Percentiles rank a stretch among this genome's conserved stretches.
These are phyloP conservation scores for Fusarium napiforme DNA, from an alignment of 2,329 filamentous ascomycete genomes.

Conservation along the genomic window DNA sequence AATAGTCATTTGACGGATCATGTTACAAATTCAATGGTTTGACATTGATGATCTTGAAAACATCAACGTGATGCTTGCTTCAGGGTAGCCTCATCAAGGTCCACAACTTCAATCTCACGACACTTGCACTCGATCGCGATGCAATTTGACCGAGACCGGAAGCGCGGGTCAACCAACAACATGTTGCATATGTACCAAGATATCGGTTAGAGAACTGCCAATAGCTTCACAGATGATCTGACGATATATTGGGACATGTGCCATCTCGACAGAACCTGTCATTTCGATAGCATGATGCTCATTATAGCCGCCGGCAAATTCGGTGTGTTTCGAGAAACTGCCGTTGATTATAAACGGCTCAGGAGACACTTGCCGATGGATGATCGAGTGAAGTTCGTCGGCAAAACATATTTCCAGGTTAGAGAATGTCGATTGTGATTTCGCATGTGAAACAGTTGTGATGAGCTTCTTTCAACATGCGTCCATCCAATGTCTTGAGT, in stretches of 20 bases:
- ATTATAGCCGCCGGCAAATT: slow-evolving; percentile 13
- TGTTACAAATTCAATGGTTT: neutral
- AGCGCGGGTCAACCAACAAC: neutral
- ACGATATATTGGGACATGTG: neutral
- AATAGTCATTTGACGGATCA: neutral
- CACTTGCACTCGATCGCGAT: neutral
- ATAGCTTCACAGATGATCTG: slow-evolving; percentile 27
- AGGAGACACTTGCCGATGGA: neutral
- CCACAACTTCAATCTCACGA: neutral
- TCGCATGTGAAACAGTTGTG: neutral
- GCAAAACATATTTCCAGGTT: slow-evolving; percentile 5
- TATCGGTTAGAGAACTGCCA: neutral
- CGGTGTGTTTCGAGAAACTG: neutral
- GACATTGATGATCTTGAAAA: neutral
- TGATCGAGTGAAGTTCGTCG: neutral
- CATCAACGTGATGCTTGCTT: neutral
- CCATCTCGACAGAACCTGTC: neutral
- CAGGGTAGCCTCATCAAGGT: slow-evolving; percentile 6
- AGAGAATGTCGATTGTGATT: neutral
- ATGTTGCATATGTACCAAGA: neutral
- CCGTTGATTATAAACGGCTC: neutral
- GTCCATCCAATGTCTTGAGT: neutral
- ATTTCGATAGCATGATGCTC: slow-evolving; percentile 12
- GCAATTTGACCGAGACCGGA: neutral
- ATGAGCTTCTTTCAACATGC: neutral